These are phyloP conservation scores for Candida smagusa DNA, from an alignment of 1,139 yeast genomes.

Conservation along the genomic window DNA sequence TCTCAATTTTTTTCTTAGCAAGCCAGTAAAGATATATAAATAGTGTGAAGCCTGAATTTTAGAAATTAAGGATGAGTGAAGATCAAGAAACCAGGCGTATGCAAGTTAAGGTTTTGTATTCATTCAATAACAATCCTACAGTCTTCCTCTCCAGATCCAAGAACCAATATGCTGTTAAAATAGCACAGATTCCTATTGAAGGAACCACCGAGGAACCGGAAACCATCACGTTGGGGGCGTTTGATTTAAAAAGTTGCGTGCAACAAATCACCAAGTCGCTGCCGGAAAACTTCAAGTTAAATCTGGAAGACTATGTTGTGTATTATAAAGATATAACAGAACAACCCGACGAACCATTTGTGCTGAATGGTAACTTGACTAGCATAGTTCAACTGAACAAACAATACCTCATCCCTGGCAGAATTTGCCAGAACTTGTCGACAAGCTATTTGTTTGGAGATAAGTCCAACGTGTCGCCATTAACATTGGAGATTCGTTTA, in stretches of 20 bases:
- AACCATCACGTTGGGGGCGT: conserved; percentile 51
- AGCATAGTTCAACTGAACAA: conserved; percentile 29
- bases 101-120: conserved; percentile 58
- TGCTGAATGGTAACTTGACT: conserved; percentile 65
- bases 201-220: conserved; percentile 27
- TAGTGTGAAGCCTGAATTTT: too few relatives aligned
- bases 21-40: not conserved
- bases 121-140: conserved; percentile 55
- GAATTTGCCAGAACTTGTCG: conserved; percentile 67
- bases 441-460: conserved; percentile 49
- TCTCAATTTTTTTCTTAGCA: conserved; percentile 1
- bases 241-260: conserved; percentile 50
- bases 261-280: conserved; percentile 50
- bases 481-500: conserved; percentile 65
- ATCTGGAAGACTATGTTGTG: conserved; percentile 58
- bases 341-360: conserved; percentile 72
- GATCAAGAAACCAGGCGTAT: conserved; percentile 33
- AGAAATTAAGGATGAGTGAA: conserved; percentile 8
- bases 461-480: conserved; percentile 38
- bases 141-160: conserved; percentile 58
- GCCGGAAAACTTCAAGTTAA: conserved; percentile 54
- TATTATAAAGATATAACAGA: conserved; percentile 73
- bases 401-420: conserved; percentile 54
- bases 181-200: conserved; percentile 42
- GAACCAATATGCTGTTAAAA: conserved; percentile 41